Evolutionary conservation across 331 rosid species (phyloP), one percentile per base, ranked within the genome.

Genomic region (Quercus phellos): DNA sequence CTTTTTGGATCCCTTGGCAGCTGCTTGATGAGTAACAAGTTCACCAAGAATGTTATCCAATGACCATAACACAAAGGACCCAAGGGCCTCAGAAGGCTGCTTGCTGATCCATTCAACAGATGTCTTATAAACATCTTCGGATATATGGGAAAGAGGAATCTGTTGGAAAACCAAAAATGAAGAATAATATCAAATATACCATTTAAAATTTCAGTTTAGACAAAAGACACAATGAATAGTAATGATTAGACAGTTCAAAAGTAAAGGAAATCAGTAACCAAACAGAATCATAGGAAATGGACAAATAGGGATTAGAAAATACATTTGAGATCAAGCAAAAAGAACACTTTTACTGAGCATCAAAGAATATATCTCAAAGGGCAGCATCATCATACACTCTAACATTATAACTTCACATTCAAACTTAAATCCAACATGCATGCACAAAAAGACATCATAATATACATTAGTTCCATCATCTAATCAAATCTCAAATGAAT

Each of bases 21-120:
- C 77, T 84, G 85, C 86, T 34, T 80, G 90, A 72, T 90, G 93
- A 84, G 18, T 79, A 63, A 84, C 78, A 67, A 89, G 74, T 86
- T 90, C 96, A 53, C 75, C 83, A 68, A 89, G 83, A 79, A 87
- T 83, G 81, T 87, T 82, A 34, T 89, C 96, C 67, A 89, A 80
- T 18, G 83, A 85, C 96, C 91, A 90, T 24, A 79, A 70, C 81
- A 87, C 82, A 61, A 87, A 89, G 46, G 88, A 81, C 69, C 85
- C 84, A 80, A 90, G 90, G 2, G 89, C 89, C 55, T 90, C 96
- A 8, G 77, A 50, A 55, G 90, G 84, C 53, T 82, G 80, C 61
- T 79, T 77, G 77, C 87, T 27, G 69, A 90, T 89, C 96, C 96
- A 90, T 24, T 90, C 91, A 34, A 77, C 73, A 4, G 93, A 87